Percentiles rank a stretch among this genome's conserved stretches.
Evolutionary conservation across 805 yeast species (phyloP).

Genomic region (Candida insectorum): DNA sequence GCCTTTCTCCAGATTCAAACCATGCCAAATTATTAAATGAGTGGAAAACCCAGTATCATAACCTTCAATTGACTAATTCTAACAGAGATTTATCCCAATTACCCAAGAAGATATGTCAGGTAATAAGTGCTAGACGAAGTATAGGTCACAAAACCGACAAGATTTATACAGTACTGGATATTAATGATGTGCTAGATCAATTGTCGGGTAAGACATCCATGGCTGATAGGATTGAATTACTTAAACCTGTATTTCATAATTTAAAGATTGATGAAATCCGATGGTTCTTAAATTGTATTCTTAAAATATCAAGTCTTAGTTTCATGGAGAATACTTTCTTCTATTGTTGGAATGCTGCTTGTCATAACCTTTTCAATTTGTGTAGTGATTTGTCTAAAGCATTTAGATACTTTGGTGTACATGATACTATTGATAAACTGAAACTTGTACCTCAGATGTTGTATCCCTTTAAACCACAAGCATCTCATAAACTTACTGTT

Average conservation of each 20-base stretch:
- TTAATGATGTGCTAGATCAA: conserved; percentile 28
- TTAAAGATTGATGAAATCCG: conserved; percentile 62
- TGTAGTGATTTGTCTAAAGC: conserved; percentile 62
- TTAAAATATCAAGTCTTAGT: conserved; percentile 59
- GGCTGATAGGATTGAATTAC: conserved; percentile 37
- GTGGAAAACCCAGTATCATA: conserved; percentile 36
- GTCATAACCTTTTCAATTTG: conserved; percentile 57
- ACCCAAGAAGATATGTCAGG: conserved; percentile 49
- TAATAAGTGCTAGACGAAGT: conserved; percentile 51
- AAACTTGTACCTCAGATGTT: conserved; percentile 43
- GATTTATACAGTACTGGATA: conserved; percentile 23
- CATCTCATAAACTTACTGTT: conserved; percentile 54
- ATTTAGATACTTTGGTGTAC: conserved; percentile 33
- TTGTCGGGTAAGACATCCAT: conserved; percentile 21
- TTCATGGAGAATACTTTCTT: conserved; percentile 60
- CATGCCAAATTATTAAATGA: conserved; percentile 47
- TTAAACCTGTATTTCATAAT: conserved; percentile 48
- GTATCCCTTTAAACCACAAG: conserved; percentile 72
- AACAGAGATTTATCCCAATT: conserved; percentile 32
- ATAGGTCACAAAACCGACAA: conserved; percentile 23
- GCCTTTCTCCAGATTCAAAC: conserved; percentile 56
- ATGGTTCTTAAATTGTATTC: conserved; percentile 65
- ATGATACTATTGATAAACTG: conserved; percentile 43
- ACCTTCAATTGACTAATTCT: conserved; percentile 20
- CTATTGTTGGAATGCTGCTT: conserved; percentile 75